Percentiles rank a stretch among this genome's conserved stretches.
Evolutionary conservation across 2,329 filamentous ascomycete genomes (phyloP).

Genomic region (Fonsecaea multimorphosa): DNA sequence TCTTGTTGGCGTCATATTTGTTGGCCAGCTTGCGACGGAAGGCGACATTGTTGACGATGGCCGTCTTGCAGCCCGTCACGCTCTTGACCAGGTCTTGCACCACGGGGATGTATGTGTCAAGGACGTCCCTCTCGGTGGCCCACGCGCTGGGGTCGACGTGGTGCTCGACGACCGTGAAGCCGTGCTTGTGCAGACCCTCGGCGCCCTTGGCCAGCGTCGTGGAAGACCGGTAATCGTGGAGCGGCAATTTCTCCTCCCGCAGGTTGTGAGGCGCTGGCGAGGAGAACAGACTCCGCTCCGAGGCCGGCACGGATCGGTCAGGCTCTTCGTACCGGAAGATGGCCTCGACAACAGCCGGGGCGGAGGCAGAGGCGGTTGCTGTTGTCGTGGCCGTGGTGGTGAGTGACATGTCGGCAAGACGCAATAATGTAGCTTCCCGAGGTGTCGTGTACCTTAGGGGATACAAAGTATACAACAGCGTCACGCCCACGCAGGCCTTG

Average conservation of each 20-base stretch:
- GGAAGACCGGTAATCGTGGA: constrained; percentile 3
- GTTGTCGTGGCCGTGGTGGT: background rate
- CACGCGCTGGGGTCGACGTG: background rate
- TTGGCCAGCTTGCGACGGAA: background rate
- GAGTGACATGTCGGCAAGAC: background rate
- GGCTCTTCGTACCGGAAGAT: constrained; percentile 9
- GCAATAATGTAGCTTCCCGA: background rate
- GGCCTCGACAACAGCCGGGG: background rate
- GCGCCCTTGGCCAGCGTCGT: background rate
- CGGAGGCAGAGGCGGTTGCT: background rate
- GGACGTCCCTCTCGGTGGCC: constrained; percentile 1
- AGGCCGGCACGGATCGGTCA: background rate
- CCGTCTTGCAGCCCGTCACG: constrained; percentile 1
- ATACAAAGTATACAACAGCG: too few species aligned
- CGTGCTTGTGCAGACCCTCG: constrained; percentile 8
- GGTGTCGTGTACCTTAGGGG: background rate
- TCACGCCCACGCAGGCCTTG: too few species aligned
- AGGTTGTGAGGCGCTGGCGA: background rate
- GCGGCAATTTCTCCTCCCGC: constrained; percentile 4
- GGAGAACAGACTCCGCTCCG: background rate
- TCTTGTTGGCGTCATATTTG: background rate
- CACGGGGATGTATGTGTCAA: background rate
- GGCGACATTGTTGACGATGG: constrained; percentile 9
- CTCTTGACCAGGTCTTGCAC: constrained; percentile 1
- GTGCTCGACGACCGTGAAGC: constrained; percentile 12